A percentile compares a stretch with the other conserved stretches of the same genome.
Conservation (phyloP, 768 basidiomycete genomes). For the Sporobolomyces roseus region DNA sequence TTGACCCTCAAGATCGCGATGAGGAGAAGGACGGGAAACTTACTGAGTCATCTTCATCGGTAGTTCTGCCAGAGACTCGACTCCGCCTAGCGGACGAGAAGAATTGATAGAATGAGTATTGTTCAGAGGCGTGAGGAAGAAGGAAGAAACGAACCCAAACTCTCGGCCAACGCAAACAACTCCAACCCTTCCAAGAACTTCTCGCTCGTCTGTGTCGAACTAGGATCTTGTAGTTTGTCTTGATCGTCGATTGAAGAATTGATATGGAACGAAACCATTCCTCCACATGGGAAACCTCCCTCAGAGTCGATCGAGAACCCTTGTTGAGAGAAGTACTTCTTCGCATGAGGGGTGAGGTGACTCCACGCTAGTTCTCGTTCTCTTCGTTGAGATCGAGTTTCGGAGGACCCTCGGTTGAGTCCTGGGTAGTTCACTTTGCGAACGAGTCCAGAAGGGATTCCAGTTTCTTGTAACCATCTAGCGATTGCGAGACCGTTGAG, state of each 20-base stretch:
- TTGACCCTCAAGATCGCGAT: no score
- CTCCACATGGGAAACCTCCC: conserved; percentile 77
- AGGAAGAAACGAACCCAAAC: no score
- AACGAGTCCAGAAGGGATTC: conserved; percentile 56
- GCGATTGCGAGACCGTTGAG: conserved; percentile 75
- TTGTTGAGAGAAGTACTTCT: conserved; percentile 43
- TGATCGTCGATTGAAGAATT: conserved; percentile 45
- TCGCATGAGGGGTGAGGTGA: conserved; percentile 44
- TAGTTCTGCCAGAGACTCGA: conserved; percentile 83
- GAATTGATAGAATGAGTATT: no score
- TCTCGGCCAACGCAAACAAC: conserved; percentile 62
- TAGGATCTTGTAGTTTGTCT: conserved; percentile 44
- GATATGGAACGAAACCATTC: conserved; percentile 76
- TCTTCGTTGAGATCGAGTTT: conserved; percentile 55
- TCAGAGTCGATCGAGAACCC: conserved; percentile 26
- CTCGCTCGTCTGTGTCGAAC: conserved; percentile 54
- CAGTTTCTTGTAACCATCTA: conserved; percentile 54
- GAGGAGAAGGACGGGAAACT: not conserved
- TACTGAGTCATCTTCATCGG: conserved; percentile 82
- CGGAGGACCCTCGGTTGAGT: conserved; percentile 61
- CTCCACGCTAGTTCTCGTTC: conserved; percentile 46
- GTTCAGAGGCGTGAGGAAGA: no score
- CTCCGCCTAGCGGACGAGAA: conserved; percentile 83
- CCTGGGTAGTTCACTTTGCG: conserved; percentile 75
- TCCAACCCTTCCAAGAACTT: conserved; percentile 42